phyloP scores from a whole-genome alignment of 2,329 filamentous ascomycete species.

The Lomentospora prolificans region DNA sequence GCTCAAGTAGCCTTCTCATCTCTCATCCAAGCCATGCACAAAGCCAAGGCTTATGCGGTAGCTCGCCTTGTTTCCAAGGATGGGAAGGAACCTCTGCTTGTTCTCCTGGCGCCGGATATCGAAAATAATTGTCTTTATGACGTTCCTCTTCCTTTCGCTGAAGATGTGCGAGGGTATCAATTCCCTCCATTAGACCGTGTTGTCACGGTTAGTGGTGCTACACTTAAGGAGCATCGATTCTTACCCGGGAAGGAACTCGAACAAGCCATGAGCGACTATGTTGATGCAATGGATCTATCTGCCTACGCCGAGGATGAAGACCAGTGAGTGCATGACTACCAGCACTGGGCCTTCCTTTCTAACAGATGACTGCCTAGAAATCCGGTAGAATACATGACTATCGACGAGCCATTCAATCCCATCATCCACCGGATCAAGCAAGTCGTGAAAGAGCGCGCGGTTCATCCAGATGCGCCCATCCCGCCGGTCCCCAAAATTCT shows the following conservation, averaged over 20 bases:
- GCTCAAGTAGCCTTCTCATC: slow-evolving; percentile 80
- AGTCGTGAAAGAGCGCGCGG: slow-evolving; percentile 72
- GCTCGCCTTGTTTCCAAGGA: slow-evolving; percentile 81
- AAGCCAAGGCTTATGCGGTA: slow-evolving; percentile 76
- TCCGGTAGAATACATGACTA: slow-evolving; percentile 57
- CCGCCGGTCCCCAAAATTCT: slow-evolving; percentile 55
- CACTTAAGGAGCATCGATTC: slow-evolving; percentile 71
- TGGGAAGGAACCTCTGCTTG: slow-evolving; percentile 63
- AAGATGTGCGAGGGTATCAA: slow-evolving; percentile 82
- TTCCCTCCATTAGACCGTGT: slow-evolving; percentile 87
- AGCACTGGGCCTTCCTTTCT: background rate
- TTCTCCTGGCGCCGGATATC: slow-evolving; percentile 72
- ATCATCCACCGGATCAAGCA: slow-evolving; percentile 82
- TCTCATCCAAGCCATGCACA: slow-evolving; percentile 76
- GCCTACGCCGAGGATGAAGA: slow-evolving; percentile 62
- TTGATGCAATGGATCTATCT: slow-evolving; percentile 86
- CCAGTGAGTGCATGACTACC: slow-evolving; percentile 38
- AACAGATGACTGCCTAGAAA: slow-evolving; percentile 19
- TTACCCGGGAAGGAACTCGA: slow-evolving; percentile 66
- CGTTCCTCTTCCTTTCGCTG: slow-evolving; percentile 81
- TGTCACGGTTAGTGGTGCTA: slow-evolving; percentile 74
- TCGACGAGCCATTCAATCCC: slow-evolving; percentile 78
- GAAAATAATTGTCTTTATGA: slow-evolving; percentile 82
- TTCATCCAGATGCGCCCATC: slow-evolving; percentile 57
- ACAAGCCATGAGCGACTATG: slow-evolving; percentile 79